Evolutionary conservation across 257 asterid genomes (phyloP), one percentile per base, ranked within the genome.

Genomic region (Thymus quinquecostatus): DNA sequence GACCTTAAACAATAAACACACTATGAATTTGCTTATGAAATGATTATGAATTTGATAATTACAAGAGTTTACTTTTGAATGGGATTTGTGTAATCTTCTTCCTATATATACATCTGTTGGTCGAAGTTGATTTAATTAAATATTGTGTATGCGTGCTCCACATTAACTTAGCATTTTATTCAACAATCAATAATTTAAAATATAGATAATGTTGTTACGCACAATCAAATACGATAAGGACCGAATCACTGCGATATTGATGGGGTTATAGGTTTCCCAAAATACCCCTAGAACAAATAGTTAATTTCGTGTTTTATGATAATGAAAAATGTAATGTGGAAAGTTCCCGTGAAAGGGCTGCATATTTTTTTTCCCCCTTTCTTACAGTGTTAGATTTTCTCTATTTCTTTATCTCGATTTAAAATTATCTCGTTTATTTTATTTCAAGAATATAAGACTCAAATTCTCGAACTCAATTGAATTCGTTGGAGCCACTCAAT

Each of bases 121-220:
- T 7, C 3, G 60, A 27, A 54, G 10, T 27, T 53, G 12, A 53
- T 27, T 21, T 7, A 53, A 47, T 1, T 43, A n/a, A 9, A 28
- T 9, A 55, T 56, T 10, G 41, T 34, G 45, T 64, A 3, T 7
- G 66, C 40, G 66, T 64, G 77, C 72, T 54, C 64, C 66, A 55
- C 66, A 56, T 54, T 38, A 4, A 38, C 6, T 41, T 10, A 9
- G 54, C 43, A 38, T 14, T 61, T 61, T 61, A 61, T 45, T 45
- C 29, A 11, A 47, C 56, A 47, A 28, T 12, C 44, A 29, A 28
- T 28, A 41, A 28, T 40, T 0, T 0, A 38, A 4, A 4, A 38
- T 38, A 38, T 38, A 38, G 6, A 4, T 38, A 48, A 47, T 29
- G 36, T 64, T 29, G n/a, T 29, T 38, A 60, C 28, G 3, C 10